Base-by-base conservation (phyloP, 345 rosid genomes). In the Lenwebbia sp. region DNA sequence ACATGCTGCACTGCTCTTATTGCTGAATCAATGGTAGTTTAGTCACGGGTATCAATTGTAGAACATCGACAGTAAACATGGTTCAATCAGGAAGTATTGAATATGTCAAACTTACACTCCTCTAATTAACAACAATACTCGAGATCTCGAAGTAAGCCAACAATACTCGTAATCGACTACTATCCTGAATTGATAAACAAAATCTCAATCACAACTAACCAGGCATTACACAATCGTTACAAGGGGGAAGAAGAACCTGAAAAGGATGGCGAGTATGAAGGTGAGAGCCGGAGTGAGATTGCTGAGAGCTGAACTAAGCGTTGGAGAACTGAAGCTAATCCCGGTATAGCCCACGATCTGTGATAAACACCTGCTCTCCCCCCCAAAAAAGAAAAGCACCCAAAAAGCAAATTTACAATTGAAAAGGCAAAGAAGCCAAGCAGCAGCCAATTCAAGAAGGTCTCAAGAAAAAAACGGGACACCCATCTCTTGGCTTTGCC, bases 301-400 rank as follows among this genome's bases (percentile, higher is more conserved):
- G 76, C 44, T 65, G 76, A 65, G 76, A 23, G 23, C 44, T 33
- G 76, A 65, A 33, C 40, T 19, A 8, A 65, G 76, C 19, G 25
- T 30, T 33, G 23, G 44, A 65, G 25, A 65, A 41, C 98, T 94
- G 83, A 88, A 92, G 83, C 87, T 93, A 83, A 97, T 97, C 28
- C 99, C 99, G 86, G 95, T 93, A 85, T 92, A 97, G 10, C 98
- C 99, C 92, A 94, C 83, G 82, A 95, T 93, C 91, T 94, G 95
- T 86, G 98, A 94, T 85, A 94, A 88, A 85, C 94, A 86, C 94
- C 99, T 95, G 90, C 62, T 62, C 75, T 62, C 30, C 75, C 75
- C 41, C 75, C 30, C n/a, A n/a, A 7, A 62, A 62, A 28, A 62
- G 40, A 14, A 62, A 23, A 75, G 62, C 23, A 57, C 52, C 33